phyloP scores from a whole-genome alignment of 306 rosid genomes.

The Vicia villosa region DNA sequence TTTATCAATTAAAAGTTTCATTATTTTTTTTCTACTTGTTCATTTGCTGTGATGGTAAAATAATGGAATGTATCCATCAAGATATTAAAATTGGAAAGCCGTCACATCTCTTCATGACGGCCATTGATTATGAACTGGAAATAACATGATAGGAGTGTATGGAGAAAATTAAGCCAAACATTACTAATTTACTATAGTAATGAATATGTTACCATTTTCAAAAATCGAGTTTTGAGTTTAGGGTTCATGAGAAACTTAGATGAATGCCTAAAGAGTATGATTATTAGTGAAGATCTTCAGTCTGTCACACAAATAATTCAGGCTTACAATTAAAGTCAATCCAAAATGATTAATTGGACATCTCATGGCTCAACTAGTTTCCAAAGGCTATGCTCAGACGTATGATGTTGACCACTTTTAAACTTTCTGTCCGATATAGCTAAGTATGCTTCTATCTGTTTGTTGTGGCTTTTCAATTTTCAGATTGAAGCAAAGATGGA shows the following conservation, averaged over 20 bases:
- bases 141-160: background rate
- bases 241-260: background rate
- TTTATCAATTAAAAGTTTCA: conserved; percentile 14
- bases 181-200: conserved; percentile 5
- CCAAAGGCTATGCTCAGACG: background rate
- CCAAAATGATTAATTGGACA: background rate
- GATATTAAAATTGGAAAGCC: conserved; percentile 17
- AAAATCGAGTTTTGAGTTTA: background rate
- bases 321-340: background rate
- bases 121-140: background rate
- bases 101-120: conserved; percentile 2
- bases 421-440: background rate
- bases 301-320: background rate
- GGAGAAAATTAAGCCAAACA: conserved; percentile 9
- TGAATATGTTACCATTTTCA: too few relatives aligned
- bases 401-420: background rate
- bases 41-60: conserved; percentile 26
- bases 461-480: conserved; percentile 36
- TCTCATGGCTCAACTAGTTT: background rate
- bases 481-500: conserved; percentile 90
- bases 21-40: conserved; percentile 3
- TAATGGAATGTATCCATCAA: conserved; percentile 13
- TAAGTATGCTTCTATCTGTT: background rate
- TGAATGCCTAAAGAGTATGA: background rate
- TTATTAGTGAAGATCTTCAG: background rate